Percentiles rank a stretch among this genome's conserved stretches.
phyloP scores from a whole-genome alignment of 139 green algal species.

The Spirogloea muscicola region DNA sequence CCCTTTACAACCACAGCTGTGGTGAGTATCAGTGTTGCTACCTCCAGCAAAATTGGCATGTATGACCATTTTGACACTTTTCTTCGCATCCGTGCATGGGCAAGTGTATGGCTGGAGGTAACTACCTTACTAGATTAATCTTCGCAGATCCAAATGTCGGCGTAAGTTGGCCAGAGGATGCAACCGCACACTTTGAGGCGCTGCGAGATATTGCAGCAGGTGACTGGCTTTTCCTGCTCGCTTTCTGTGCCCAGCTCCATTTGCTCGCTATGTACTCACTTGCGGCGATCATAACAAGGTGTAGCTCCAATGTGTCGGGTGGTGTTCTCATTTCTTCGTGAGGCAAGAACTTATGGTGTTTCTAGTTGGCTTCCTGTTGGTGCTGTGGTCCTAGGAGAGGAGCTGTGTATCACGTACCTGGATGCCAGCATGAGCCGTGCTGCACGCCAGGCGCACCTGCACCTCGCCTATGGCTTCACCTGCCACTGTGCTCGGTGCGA shows the following conservation, averaged over 20 bases:
- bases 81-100: too few relatives aligned
- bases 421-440: conserved; percentile 12
- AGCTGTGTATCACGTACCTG: conserved; percentile 32
- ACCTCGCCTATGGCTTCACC: conserved; percentile 14
- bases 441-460: neutral
- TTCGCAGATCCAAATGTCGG: neutral
- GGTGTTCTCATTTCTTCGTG: too few relatives aligned
- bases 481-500: conserved; percentile 25
- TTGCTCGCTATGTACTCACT: too few relatives aligned
- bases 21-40: conserved; percentile 4
- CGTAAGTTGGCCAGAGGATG: neutral
- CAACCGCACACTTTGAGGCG: neutral
- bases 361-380: too few relatives aligned
- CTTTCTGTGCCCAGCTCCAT: too few relatives aligned
- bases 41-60: neutral
- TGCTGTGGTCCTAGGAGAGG: conserved; percentile 16
- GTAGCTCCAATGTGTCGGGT: too few relatives aligned
- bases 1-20: conserved; percentile 44
- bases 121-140: too few relatives aligned
- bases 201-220: neutral
- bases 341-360: too few relatives aligned
- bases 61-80: too few relatives aligned
- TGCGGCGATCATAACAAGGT: too few relatives aligned
- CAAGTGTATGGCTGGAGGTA: too few relatives aligned
- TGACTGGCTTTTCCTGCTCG: too few relatives aligned